Evolutionary conservation across 2,329 filamentous ascomycete genomes (phyloP).

Genomic region (Esteya vermicola): DNA sequence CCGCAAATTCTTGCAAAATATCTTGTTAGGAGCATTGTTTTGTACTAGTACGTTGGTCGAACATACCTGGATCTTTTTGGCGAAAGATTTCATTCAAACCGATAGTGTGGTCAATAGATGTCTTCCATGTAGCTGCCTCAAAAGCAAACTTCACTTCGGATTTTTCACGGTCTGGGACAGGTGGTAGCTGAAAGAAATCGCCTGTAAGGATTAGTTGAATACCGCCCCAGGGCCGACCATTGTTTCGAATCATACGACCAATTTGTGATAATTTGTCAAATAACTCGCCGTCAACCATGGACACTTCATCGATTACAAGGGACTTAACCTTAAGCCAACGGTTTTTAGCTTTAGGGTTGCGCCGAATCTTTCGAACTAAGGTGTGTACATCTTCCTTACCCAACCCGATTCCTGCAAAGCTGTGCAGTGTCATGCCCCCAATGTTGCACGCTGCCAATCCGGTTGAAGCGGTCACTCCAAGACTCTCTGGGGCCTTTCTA

Average conservation of each 20-base stretch:
- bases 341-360: conserved; percentile 74
- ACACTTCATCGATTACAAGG: conserved; percentile 86
- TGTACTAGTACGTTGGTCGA: background rate
- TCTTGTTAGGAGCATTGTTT: conserved; percentile 13
- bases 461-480: conserved; percentile 91
- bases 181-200: conserved; percentile 94
- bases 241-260: conserved; percentile 73
- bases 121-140: conserved; percentile 81
- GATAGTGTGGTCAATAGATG: conserved; percentile 89
- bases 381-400: conserved; percentile 75
- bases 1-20: conserved; percentile 52
- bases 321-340: conserved; percentile 83
- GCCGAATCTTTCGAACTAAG: conserved; percentile 79
- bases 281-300: conserved; percentile 94
- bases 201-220: conserved; percentile 94
- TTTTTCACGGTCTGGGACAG: conserved; percentile 66
- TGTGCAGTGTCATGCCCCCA: conserved; percentile 88
- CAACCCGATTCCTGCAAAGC: conserved; percentile 87
- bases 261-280: conserved; percentile 93
- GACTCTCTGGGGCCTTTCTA: conserved; percentile 59
- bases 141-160: conserved; percentile 76
- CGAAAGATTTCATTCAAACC: conserved; percentile 91
- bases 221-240: conserved; percentile 83
- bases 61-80: conserved; percentile 64
- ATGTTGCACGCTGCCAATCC: conserved; percentile 95